Evolutionary conservation across 2,329 filamentous ascomycete genomes (phyloP), one percentile per base, ranked within the genome.

Genomic region (Neoarthrinium moseri): DNA sequence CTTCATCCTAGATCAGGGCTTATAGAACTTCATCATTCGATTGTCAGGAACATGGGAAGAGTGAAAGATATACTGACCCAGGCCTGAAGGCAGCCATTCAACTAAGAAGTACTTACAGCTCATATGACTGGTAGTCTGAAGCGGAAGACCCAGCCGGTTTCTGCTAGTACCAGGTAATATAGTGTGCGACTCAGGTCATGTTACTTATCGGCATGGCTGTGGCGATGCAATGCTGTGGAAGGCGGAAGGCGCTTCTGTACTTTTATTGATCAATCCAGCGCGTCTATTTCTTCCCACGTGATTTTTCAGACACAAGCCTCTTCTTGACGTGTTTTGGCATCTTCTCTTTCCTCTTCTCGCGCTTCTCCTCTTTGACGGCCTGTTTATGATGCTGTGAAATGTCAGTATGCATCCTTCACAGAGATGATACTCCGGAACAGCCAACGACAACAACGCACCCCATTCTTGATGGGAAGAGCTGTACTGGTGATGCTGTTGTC

Each of bases 321-420:
- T 96, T 97, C 79, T 99, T 99, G 26, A 96, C 55, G 63, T 95
- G 84, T 71, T 99, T 99, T 1, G 94, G 92, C 70, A 99, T 95
- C 75, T 99, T 99, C 4, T 89, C 87, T 67, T 92, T 89, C 49
- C 94, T 77, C 73, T 95, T 91, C 67, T 96, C 91, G 27, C 90
- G 84, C 73, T 96, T 96, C 60, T 91, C 92, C 60, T 96, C 92
- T 71, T 97, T 99, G 56, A 96, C 87, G 2, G 87, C 86, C 64
- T 83, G 81, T 67, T 99, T 99, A 66, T 96, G 94, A 54, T 66
- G 63, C 72, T 78, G 46, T 23, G 29, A 12, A 10, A 35, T 51
- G 59, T 67, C 43, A 62, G 62, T 51, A 18, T 47, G 26, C 8
- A 8, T n/a, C n/a, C 26, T 8, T 29, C n/a, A 29, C 8, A 29